Evolutionary conservation across 2,329 filamentous ascomycete genomes (phyloP), one percentile per base, ranked within the genome.

Genomic region (Diaporthe sp.): DNA sequence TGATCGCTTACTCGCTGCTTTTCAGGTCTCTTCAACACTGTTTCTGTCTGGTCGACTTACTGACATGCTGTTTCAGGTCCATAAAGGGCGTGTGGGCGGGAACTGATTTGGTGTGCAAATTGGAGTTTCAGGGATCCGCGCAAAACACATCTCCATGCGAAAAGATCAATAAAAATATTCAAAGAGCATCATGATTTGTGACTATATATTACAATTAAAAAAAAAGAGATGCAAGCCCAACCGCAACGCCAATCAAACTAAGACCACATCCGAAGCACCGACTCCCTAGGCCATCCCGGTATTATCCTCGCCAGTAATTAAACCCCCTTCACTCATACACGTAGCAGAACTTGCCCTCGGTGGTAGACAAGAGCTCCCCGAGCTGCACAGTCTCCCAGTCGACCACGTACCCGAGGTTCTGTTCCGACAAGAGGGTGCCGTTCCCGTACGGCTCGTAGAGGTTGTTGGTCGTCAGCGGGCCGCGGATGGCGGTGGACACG

Each of bases 341-440:
- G 19, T 73, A 75, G 72, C 76, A 77, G n/a, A 77, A 76, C 28
- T 60, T 35, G 9, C 74, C 76, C 1, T 28, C 57, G 6, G 66
- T 73, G 22, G 60, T 77, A 60, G 71, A 67, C 45, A 76, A 25
- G 33, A 77, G 50, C 22, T 70, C 72, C 2, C 64, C 74, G 33
- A 72, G 33, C 17, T 45, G 57, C 42, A 64, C 55, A 7, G 58
- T 52, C 30, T 64, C 40, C 55, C 42, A 60, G 17, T 55, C 70
- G 3, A n/a, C 35, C 10, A 45, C 70, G 10, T 64, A 66, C 4
- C 70, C 70, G 1, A 72, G 45, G 35, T 64, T 55, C 40, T 72
- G 70, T 45, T 61, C 33, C 25, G 42, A 60, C n/a, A 38, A 35
- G 45, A 64, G 22, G 10, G 55, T 38, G 38, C 55, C 70, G 38